Base-by-base conservation (phyloP, 768 basidiomycete species). In the Lactifluus subvellereus region DNA sequence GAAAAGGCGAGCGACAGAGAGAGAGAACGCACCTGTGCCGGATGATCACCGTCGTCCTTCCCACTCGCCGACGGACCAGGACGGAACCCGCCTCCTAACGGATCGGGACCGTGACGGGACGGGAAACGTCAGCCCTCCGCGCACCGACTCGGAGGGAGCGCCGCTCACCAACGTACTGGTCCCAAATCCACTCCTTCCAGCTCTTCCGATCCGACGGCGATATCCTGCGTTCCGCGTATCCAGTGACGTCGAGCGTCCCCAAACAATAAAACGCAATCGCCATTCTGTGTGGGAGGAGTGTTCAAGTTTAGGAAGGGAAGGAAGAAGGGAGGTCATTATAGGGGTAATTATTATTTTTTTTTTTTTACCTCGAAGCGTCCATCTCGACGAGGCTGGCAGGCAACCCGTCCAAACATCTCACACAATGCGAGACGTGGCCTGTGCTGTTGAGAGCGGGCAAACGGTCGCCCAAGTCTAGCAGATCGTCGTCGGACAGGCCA, bases 161-260 rank as follows among this genome's bases (percentile, higher is more conserved):
- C 33, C 4, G 55, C 79, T 66, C 43, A 88, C 91, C 74, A 48
- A 80, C 82, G 67, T 97, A 91, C 72, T 94, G 87, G 22, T 79
- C 81, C 92, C 95, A 99, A 53, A 98, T 82, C 95, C 95, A 98
- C 59, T 84, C 78, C 52, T 76, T 76, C 88, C 89, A 96, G 0
- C 72, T 72, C 47, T 81, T 73, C n/a, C 82, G 81, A 66, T 94
- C 85, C 16, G 71, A 68, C 7, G 77, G 71, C 9, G 71, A 79
- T 1, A 79, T 79, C 66, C 82, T 82, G 4, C 67, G 66, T 6
- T 79, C 71, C 1, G 88, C 65, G 0, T 76, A 71, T 2, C 80
- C 84, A 10, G 94, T 79, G 35, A 98, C 75, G 69, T 98, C 95
- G 40, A 99, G 76, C 0, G 84, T 80, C 0, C 93, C 88, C 20